Conservation (phyloP, 2,329 filamentous ascomycete genomes). For the Pseudogymnoascus sp. region DNA sequence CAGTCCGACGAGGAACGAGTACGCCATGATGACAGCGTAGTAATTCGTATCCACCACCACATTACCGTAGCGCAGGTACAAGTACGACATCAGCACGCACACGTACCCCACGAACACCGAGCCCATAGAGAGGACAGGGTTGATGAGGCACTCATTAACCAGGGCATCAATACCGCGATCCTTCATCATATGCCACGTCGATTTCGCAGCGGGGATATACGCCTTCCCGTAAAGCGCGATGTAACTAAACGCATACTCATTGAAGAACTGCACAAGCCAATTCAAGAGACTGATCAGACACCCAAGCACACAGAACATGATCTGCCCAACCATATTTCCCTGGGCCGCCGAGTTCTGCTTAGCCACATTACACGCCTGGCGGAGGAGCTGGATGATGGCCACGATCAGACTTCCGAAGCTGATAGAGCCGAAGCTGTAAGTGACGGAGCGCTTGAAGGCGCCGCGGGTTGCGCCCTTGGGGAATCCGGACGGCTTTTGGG, state of each 20-base stretch:
- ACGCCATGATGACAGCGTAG: conserved; percentile 72
- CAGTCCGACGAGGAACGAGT: conserved; percentile 80
- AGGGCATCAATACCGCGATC: conserved; percentile 85
- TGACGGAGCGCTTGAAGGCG: conserved; percentile 72
- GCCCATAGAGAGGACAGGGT: conserved; percentile 58
- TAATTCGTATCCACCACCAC: conserved; percentile 36
- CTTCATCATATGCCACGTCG: conserved; percentile 61
- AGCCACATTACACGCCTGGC: conserved; percentile 74
- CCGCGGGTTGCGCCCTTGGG: conserved; percentile 73
- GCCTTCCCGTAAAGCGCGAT: conserved; percentile 88
- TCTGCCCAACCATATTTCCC: conserved; percentile 58
- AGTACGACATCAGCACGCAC: conserved; percentile 70
- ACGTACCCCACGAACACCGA: conserved; percentile 76
- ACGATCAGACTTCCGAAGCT: conserved; percentile 77
- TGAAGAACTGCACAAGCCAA: conserved; percentile 82
- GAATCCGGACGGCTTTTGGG: conserved; percentile 50
- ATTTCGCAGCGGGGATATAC: conserved; percentile 71
- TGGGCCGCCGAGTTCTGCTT: conserved; percentile 53
- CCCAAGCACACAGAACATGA: conserved; percentile 65
- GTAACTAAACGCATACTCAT: conserved; percentile 86
- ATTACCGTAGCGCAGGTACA: conserved; percentile 69
- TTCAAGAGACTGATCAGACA: conserved; percentile 71
- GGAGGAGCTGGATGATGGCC: conserved; percentile 76
- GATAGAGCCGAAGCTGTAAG: conserved; percentile 89
- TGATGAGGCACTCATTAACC: conserved; percentile 50